These are phyloP conservation scores for Auriscalpium microsporum DNA, from an alignment of 768 basidiomycete species.

Conservation along the genomic window DNA sequence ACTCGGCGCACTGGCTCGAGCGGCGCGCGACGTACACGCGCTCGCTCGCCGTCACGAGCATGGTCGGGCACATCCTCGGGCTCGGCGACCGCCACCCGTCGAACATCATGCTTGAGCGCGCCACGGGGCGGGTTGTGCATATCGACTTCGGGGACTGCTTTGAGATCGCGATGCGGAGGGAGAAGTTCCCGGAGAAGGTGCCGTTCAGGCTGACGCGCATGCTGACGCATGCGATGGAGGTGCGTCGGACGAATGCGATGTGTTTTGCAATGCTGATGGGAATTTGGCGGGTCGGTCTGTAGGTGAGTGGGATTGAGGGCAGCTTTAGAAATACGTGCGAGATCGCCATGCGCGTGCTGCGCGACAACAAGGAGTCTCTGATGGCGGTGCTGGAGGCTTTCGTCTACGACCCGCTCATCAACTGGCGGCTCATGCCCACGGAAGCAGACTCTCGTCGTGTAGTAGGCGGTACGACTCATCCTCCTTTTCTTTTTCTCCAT, in stretches of 20 bases:
- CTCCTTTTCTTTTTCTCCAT: neutral
- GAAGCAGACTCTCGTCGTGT: constrained; percentile 44
- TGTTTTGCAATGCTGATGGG: neutral
- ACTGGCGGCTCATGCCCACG: constrained; percentile 87
- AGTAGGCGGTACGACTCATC: constrained; percentile 47
- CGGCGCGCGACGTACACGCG: constrained; percentile 95
- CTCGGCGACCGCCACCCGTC: constrained; percentile 96
- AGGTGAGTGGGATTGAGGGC: constrained; percentile 97
- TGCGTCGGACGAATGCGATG: constrained; percentile 24
- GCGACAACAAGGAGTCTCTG: constrained; percentile 94
- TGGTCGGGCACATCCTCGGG: constrained; percentile 97
- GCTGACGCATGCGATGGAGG: constrained; percentile 99
- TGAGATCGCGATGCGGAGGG: constrained; percentile 94
- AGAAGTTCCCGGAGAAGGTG: constrained; percentile 98
- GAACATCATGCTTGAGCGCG: constrained; percentile 85
- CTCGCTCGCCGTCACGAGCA: constrained; percentile 92
- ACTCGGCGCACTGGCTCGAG: constrained; percentile 98
- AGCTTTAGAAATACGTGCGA: constrained; percentile 95
- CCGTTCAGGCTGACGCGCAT: constrained; percentile 97
- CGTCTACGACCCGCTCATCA: constrained; percentile 96
- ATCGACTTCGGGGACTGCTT: constrained; percentile 99
- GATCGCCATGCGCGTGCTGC: constrained; percentile 93
- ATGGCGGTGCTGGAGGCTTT: constrained; percentile 99
- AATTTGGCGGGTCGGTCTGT: constrained; percentile 3
- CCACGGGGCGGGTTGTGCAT: constrained; percentile 91